A percentile compares a stretch with the other conserved stretches of the same genome.
These are phyloP conservation scores for Zychaea mexicana DNA, from an alignment of 371 early-diverging fungal species.

Conservation along the genomic window DNA sequence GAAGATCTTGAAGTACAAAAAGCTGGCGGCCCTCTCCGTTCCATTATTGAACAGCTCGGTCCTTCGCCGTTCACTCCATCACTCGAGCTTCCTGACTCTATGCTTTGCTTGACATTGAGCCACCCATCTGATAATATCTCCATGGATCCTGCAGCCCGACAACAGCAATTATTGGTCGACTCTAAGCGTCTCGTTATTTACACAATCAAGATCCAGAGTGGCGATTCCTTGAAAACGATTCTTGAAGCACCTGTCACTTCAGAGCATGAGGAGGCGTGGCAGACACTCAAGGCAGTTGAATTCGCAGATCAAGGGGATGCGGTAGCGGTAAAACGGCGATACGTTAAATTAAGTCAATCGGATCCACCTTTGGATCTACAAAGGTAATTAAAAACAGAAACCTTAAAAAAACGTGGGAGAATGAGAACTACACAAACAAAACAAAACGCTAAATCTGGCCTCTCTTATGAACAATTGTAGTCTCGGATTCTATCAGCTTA, in stretches of 20 bases:
- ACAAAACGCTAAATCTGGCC: neutral
- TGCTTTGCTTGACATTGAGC: conserved; percentile 71
- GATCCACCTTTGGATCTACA: conserved; percentile 36
- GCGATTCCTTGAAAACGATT: conserved; percentile 79
- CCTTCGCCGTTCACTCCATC: conserved; percentile 65
- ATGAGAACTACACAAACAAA: neutral
- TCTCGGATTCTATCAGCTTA: conserved; percentile 36
- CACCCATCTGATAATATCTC: conserved; percentile 67
- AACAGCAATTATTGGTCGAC: conserved; percentile 80
- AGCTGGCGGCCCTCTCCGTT: conserved; percentile 83
- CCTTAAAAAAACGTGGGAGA: neutral
- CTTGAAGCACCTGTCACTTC: conserved; percentile 72
- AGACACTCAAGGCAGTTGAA: conserved; percentile 55
- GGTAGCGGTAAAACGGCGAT: conserved; percentile 29
- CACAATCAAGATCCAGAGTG: conserved; percentile 84
- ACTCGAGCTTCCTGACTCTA: conserved; percentile 56
- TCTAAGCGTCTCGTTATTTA: conserved; percentile 88
- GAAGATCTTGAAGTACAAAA: conserved; percentile 60
- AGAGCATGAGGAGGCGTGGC: conserved; percentile 76
- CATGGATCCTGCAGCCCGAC: conserved; percentile 64
- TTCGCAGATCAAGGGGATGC: conserved; percentile 17
- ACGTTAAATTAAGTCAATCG: conserved; percentile 29
- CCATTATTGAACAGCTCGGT: conserved; percentile 85
- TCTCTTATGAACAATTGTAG: conserved; percentile 9
- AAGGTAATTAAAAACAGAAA: conserved; percentile 22